Evolutionary conservation across 2,329 filamentous ascomycete species (phyloP), one percentile per base, ranked within the genome.

Genomic region (Fusarium xylarioides): DNA sequence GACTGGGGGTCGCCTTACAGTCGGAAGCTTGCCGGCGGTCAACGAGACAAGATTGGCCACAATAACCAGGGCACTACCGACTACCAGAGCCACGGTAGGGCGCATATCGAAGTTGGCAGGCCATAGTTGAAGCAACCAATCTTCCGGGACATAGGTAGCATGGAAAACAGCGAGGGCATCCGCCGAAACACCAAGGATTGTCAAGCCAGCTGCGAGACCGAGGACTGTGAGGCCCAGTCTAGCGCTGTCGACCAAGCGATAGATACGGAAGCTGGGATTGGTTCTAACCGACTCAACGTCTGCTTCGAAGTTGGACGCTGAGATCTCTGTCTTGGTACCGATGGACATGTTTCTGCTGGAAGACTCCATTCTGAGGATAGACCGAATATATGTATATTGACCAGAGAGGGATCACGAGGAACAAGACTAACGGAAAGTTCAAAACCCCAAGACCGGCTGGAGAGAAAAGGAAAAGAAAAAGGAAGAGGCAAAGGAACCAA

Each of bases 111-210:
- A 88, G 35, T 86, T 80, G 19, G 83, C 80, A 1, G 90, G 90
- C 90, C 90, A 91, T 54, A 91, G 77, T 2, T 88, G 83, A 23
- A 91, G 83, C 28, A 86, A 75, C 74, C 83, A 87, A 50, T 85
- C 83, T 23, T 78, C 77, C 2, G 86, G 75, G 21, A 88, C 78
- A 63, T 86, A 83, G 4, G 90, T 91, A 34, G 81, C 80, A 72
- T 89, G 83, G 81, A 90, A 91, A 42, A 88, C 86, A 35, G 83
- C 79, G 46, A 91, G 80, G 11, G 87, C 83, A 77, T 91, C 84
- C 72, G 83, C 87, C 7, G 88, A 85, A 16, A 89, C 83, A 32
- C 86, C 89, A 12, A 91, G 80, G 57, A 89, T 83, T 23, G 83
- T 85, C 72, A 91, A 76, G 63, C 86, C 85, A 59, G 85, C 84